Evolutionary conservation across 306 rosid genomes (phyloP), one percentile per base, ranked within the genome.

Genomic region (Morella rubra): DNA sequence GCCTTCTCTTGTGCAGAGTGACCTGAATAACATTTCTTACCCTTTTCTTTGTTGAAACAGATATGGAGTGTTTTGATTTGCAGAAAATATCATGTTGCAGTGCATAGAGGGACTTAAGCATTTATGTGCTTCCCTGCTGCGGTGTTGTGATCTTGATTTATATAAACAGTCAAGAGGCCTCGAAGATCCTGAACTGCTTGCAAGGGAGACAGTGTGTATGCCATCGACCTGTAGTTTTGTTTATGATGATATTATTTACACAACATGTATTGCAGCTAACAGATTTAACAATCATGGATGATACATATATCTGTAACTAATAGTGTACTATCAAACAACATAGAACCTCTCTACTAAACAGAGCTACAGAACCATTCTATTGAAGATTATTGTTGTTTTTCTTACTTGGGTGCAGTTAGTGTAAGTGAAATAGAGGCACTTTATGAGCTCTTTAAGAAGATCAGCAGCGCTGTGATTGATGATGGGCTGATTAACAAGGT

Each of bases 381-480:
- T 77, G 60, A 51, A 59, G 53, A 49, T 73, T 20, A 12, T 8
- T 61, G 22, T 44, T 53, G 44, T 82, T 44, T 70, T 69, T 61
- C 72, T 32, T 20, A 11, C 71, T 5, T 82, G 14, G 46, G 76
- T 87, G 87, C 96, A 92, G 98, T 96, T 84, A 96, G 99, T 4
- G 99, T 92, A 60, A 96, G 98, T 79, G 99, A 96, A 88, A 91
- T 95, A 74, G 99, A 95, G 82, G 97, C 99, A 78, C 93, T 95
- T 27, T 95, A 92, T 77, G 99, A 95, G 82, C 96, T 95, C 77
- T 95, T 95, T 79, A 95, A 95, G 90, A 90, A 95, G 95, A 95
- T 90, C 69, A 95, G 97, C 85, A 89, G 97, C 79, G 97, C 97
- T 40, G 97, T 92, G 72, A 95, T 95, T 72, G 99, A 95, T 78